Base-by-base conservation (phyloP, 768 basidiomycete species). In the Suillus paluster region DNA sequence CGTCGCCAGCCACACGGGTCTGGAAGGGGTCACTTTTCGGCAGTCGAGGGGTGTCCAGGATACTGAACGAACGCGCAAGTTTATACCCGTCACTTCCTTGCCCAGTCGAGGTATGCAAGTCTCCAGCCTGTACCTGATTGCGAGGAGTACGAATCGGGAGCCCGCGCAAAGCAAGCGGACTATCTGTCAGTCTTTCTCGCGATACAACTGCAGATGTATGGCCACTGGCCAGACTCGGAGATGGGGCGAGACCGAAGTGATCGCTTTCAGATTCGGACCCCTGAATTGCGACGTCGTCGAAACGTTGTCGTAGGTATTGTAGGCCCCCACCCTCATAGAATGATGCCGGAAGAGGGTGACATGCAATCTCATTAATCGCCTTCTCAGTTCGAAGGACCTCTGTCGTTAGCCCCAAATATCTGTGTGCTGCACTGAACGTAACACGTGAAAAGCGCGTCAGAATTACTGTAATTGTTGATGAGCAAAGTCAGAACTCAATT, bases 351-450 rank as follows among this genome's bases (percentile, higher is more conserved):
- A 99, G 81, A 2, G 97, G 97, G 73, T 99, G 94, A 57, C 95
- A 96, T 17, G 97, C 97, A 63, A 98, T 90, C 63, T 96, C 91
- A 68, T 99, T 99, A 73, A 99, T 97, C 0, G 93, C 92, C 71
- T 97, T 94, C 77, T 99, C 97, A 2, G 97, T 97, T 38, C 95
- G 88, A 39, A 99, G 87, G 5, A 99, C 93, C 75, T 99, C 97
- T 19, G 89, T 87, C 0, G 97, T 99, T 58, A 99, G 73, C 7
- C 97, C 97, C 7, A 99, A 86, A 73, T 97, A 99, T 69, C 91
- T 91, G 75, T 99, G 97, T 0, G 97, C 96, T 11, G 97, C 97
- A 71, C 91, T 93, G 80, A 99, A 98, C 0, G 97, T 99, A 12
- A 99, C 97, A 27, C 97, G 87, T 23, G 95, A 95, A 72, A 99